These are phyloP conservation scores for Cerioporus squamosus DNA, from an alignment of 1,284 basidiomycete genomes.

Conservation along the genomic window DNA sequence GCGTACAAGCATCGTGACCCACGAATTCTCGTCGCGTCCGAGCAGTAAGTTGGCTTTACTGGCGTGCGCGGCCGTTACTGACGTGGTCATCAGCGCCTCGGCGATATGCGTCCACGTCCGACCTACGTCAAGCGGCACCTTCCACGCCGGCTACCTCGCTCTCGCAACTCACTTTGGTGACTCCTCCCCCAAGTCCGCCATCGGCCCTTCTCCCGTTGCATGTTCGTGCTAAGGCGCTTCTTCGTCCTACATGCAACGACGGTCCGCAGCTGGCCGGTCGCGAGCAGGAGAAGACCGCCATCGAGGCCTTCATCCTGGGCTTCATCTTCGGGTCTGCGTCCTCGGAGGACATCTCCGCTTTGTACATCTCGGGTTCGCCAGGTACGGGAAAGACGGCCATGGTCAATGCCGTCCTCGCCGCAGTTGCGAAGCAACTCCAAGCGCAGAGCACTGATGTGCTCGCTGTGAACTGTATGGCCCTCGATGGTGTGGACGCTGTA, in stretches of 20 bases:
- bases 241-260: constrained; percentile 69
- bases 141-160: constrained; percentile 45
- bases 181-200: constrained; percentile 67
- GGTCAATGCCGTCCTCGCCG: constrained; percentile 62
- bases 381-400: constrained; percentile 85
- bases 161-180: constrained; percentile 50
- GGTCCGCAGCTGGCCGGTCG: constrained; percentile 64
- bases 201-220: constrained; percentile 58
- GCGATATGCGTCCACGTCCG: constrained; percentile 53
- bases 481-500: constrained; percentile 65
- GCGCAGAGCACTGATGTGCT: constrained; percentile 51
- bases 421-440: constrained; percentile 39
- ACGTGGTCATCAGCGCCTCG: constrained; percentile 39
- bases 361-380: constrained; percentile 82
- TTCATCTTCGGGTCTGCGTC: constrained; percentile 44
- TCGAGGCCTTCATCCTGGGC: constrained; percentile 59
- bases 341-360: constrained; percentile 39
- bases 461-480: constrained; percentile 78
- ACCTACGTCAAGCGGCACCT: constrained; percentile 30
- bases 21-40: constrained; percentile 44
- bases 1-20: constrained; percentile 50
- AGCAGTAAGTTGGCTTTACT: constrained; percentile 26
- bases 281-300: constrained; percentile 57
- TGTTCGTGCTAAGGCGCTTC: constrained; percentile 65
- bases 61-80: constrained; percentile 4